These are phyloP conservation scores for Apophysomyces sp. DNA, from an alignment of 371 early-diverging fungal species.

Conservation along the genomic window DNA sequence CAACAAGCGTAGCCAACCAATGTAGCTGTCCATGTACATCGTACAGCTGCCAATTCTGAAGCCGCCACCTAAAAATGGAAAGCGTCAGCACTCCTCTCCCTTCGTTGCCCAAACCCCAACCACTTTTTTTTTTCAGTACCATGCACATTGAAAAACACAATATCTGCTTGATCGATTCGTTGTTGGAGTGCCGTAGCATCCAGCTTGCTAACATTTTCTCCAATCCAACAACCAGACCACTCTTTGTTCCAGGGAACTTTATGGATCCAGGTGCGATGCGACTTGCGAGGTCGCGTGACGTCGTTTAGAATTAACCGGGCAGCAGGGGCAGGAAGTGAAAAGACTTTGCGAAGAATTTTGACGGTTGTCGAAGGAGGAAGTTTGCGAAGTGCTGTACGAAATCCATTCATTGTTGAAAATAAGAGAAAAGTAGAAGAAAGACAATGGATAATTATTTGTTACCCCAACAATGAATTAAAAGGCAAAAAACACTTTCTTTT, in stretches of 20 bases:
- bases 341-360: conserved; percentile 35
- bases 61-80: conserved; percentile 37
- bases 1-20: conserved; percentile 35
- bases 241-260: conserved; percentile 29
- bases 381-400: conserved; percentile 31
- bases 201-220: conserved; percentile 32
- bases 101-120: neutral
- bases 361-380: conserved; percentile 41
- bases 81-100: neutral
- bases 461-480: conserved; percentile 3
- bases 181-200: conserved; percentile 18
- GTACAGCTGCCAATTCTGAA: conserved; percentile 48
- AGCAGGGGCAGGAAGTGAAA: conserved; percentile 46
- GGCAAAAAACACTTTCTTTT: neutral
- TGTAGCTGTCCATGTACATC: conserved; percentile 51
- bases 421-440: neutral
- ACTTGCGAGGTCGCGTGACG: conserved; percentile 37
- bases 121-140: conserved; percentile 19
- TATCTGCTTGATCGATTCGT: conserved; percentile 39
- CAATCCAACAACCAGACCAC: conserved; percentile 56
- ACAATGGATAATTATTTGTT: neutral
- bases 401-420: conserved; percentile 20
- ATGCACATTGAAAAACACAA: conserved; percentile 47
- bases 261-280: conserved; percentile 39
- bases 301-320: conserved; percentile 46